A percentile compares a stretch with the other conserved stretches of the same genome.
Evolutionary conservation across 2,329 filamentous ascomycete genomes (phyloP).

Genomic region (Berkeleyomyces basicola): DNA sequence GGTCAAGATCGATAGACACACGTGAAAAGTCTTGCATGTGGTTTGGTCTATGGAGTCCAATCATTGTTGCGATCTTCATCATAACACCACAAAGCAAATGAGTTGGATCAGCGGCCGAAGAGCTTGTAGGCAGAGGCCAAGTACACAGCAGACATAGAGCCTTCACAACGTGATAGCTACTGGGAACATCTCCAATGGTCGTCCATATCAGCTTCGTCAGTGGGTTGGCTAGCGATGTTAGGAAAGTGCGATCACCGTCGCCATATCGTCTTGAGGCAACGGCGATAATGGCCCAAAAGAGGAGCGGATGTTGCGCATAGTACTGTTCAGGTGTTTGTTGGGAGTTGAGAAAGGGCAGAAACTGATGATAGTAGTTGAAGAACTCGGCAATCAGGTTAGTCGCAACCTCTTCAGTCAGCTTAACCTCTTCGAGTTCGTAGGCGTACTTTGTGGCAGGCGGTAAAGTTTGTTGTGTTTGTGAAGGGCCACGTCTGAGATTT

Average conservation of each 20-base stretch:
- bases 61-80: constrained; percentile 76
- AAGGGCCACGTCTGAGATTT: constrained; percentile 48
- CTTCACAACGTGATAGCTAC: constrained; percentile 67
- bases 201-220: constrained; percentile 59
- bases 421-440: constrained; percentile 45
- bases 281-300: constrained; percentile 74
- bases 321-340: constrained; percentile 53
- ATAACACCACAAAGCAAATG: constrained; percentile 69
- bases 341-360: constrained; percentile 57
- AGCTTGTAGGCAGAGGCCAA: constrained; percentile 71
- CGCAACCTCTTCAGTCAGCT: constrained; percentile 47
- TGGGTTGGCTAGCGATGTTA: constrained; percentile 50
- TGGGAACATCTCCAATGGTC: constrained; percentile 60
- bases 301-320: constrained; percentile 57
- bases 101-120: constrained; percentile 62
- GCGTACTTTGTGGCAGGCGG: constrained; percentile 30
- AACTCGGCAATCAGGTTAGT: constrained; percentile 55
- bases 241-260: constrained; percentile 37
- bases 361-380: constrained; percentile 61
- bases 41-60: constrained; percentile 64
- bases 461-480: constrained; percentile 31
- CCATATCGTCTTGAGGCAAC: constrained; percentile 57
- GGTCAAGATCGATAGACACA: constrained; percentile 56
- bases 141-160: constrained; percentile 64
- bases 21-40: constrained; percentile 72